Evolutionary conservation across 176 grass and related monocot genomes (phyloP), one percentile per base, ranked within the genome.

Genomic region (Raddia distichophylla): DNA sequence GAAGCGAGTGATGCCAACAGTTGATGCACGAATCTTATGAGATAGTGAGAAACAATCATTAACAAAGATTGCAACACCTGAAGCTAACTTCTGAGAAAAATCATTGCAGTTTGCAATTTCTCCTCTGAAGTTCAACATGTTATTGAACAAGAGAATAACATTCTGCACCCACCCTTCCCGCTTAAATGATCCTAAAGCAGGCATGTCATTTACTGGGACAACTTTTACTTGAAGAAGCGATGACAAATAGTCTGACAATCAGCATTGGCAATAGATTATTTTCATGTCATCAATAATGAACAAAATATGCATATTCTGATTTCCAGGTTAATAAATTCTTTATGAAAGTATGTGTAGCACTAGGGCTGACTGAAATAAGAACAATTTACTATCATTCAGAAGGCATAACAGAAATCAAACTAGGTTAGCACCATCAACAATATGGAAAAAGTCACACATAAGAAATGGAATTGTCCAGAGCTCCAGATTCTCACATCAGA

Each of bases 11-110:
- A 94, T 89, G 64, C 95, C 90, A 89, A 98, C 92, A 87, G 90
- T 94, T 69, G 95, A 98, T 80, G 92, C 83, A 50, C 86, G 95
- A 90, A 94, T 87, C 86, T 90, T 94, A 94, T 94, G 92, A 77
- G 92, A 98, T 75, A 93, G 27, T 58, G 88, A 94, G 85, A 98
- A 93, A 60, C 90, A 87, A 81, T 94, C 95, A 60, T 94, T 89
- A 46, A 98, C 83, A 83, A 91, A 98, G 52, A 98, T 72, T 68
- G 83, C 69, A 63, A 81, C 90, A 76, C 67, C 73, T 74, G 91
- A 89, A 77, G 92, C 86, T 67, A 98, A 86, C 82, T 92, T 89
- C 73, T 87, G 77, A 79, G 90, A 91, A 87, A 93, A 98, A 59
- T 77, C 70, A 60, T 52, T 56, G 78, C 90, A 94, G 77, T 98